phyloP scores from a whole-genome alignment of 257 asterid genomes.

The Solanum neorickii region DNA sequence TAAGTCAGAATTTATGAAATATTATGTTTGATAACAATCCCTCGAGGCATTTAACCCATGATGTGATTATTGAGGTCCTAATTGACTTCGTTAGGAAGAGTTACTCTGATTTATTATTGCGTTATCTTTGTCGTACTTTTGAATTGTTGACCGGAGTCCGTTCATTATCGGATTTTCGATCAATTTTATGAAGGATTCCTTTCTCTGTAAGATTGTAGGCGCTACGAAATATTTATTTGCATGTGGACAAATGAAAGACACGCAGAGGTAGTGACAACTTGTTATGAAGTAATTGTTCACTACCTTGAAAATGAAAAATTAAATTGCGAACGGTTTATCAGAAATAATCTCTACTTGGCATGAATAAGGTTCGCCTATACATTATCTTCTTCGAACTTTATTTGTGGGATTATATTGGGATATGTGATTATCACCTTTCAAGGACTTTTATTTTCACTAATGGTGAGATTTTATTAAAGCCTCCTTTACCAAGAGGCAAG shows the following conservation, averaged over 20 bases:
- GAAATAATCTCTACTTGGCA: background rate
- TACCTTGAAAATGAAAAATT: background rate
- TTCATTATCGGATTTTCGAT: background rate
- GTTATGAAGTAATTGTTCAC: background rate
- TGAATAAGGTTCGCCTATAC: background rate
- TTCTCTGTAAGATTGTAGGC: background rate
- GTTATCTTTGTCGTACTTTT: background rate
- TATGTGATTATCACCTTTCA: background rate
- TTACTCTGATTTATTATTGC: too few species aligned
- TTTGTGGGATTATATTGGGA: background rate
- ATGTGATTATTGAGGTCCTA: too few species aligned
- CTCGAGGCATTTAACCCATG: background rate
- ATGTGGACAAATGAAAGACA: background rate
- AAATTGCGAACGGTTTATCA: too few species aligned
- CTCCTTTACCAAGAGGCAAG: background rate
- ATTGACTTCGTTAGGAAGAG: background rate
- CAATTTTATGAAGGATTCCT: background rate
- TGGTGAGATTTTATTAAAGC: too few species aligned
- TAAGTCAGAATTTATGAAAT: background rate
- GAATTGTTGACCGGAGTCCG: too few species aligned
- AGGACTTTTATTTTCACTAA: background rate
- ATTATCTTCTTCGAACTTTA: background rate
- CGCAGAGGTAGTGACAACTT: background rate
- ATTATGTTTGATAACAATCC: background rate
- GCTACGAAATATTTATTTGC: background rate